These are phyloP conservation scores for Glycine soja DNA, from an alignment of 306 rosid species.

Conservation along the genomic window DNA sequence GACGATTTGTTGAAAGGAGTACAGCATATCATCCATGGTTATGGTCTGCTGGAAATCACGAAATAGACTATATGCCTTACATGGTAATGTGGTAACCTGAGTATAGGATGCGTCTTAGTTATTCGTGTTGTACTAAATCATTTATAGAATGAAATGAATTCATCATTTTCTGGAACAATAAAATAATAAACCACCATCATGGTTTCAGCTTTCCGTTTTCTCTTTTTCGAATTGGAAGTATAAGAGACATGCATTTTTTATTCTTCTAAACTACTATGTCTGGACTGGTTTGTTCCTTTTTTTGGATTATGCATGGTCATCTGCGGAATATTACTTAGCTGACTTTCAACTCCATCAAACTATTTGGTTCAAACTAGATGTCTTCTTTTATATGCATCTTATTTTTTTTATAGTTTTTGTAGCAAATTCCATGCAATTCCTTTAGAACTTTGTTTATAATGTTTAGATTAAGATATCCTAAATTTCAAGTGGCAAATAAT, in stretches of 20 bases:
- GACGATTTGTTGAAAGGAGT: conserved; percentile 76
- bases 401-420: conserved; percentile 6
- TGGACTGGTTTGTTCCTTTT: conserved; percentile 36
- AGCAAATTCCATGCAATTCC: neutral
- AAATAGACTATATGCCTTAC: conserved; percentile 87
- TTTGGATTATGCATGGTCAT: neutral
- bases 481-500: conserved; percentile 28
- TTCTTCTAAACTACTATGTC: conserved; percentile 27
- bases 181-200: neutral
- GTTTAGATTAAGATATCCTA: conserved; percentile 29
- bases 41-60: conserved; percentile 94
- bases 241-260: neutral
- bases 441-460: neutral
- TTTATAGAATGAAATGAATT: conserved; percentile 16
- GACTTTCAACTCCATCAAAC: conserved; percentile 11
- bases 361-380: neutral
- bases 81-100: conserved; percentile 66
- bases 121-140: conserved; percentile 15
- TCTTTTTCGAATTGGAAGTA: conserved; percentile 31
- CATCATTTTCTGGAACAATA: conserved; percentile 33
- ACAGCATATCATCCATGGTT: conserved; percentile 94
- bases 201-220: conserved; percentile 35
- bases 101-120: conserved; percentile 10
- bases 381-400: conserved; percentile 25
- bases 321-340: conserved; percentile 26